Evolutionary conservation across 2,329 filamentous ascomycete genomes (phyloP).

Genomic region (Colletotrichum sp.): DNA sequence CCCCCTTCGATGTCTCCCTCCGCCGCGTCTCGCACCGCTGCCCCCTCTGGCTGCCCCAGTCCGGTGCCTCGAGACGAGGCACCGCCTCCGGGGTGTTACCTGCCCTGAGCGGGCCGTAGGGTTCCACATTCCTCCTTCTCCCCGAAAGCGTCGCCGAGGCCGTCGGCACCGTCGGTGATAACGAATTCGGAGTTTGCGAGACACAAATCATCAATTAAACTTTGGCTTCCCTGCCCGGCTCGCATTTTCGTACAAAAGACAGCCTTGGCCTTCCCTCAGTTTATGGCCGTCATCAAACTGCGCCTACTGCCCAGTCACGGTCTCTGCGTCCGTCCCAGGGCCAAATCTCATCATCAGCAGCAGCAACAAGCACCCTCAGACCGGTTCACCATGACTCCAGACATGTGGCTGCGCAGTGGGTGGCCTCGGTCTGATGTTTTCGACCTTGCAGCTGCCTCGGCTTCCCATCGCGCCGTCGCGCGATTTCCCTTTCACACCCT

Average conservation of each 20-base stretch:
- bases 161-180: background rate
- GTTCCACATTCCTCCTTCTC: background rate
- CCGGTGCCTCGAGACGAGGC: conserved; percentile 6
- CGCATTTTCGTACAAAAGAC: background rate
- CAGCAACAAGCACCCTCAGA: background rate
- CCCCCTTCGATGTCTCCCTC: background rate
- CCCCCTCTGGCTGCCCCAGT: background rate
- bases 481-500: background rate
- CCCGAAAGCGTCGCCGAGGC: background rate
- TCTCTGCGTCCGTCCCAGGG: background rate
- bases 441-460: background rate
- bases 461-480: background rate
- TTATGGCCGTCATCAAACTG: background rate
- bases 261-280: background rate
- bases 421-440: background rate
- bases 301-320: background rate
- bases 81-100: background rate
- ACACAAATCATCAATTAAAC: background rate
- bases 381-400: background rate
- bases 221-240: background rate
- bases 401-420: background rate
- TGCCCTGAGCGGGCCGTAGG: background rate
- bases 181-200: background rate
- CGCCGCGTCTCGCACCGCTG: background rate
- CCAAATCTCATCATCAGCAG: background rate